Evolutionary conservation across 495 filamentous ascomycete genomes (phyloP).

Genomic region (Parathielavia appendiculata): DNA sequence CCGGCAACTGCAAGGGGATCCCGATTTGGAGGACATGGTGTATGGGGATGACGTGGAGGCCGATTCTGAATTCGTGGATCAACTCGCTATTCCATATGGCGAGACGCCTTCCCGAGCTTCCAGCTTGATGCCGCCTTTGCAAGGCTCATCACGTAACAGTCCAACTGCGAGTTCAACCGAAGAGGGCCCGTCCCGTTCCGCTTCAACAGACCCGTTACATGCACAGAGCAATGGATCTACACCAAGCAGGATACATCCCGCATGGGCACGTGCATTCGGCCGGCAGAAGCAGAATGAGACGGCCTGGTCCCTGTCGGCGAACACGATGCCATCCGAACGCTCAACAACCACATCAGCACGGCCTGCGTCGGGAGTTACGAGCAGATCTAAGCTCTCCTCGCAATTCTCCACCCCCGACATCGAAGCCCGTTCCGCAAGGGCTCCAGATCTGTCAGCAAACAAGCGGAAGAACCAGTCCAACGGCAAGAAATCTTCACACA

Average conservation of each 20-base stretch:
- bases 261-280: conserved; percentile 3
- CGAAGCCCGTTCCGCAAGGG: not conserved
- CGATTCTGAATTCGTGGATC: conserved; percentile 10
- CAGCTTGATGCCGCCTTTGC: not conserved
- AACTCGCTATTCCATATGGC: conserved; percentile 2
- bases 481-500: not conserved
- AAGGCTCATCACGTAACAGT: not conserved
- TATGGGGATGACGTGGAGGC: not conserved
- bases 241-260: not conserved
- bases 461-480: conserved; percentile 8
- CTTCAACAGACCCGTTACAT: not conserved
- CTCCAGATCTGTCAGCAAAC: not conserved
- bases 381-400: not conserved
- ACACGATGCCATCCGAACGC: conserved; percentile 1
- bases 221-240: not conserved
- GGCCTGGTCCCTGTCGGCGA: not conserved
- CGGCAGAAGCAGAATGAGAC: conserved; percentile 1
- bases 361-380: no score
- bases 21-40: not conserved
- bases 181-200: not conserved
- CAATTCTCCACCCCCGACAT: not conserved
- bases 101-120: conserved; percentile 8
- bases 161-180: not conserved
- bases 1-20: conserved; percentile 14
- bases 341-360: not conserved